Evolutionary conservation across 805 yeast genomes (phyloP), one percentile per base, ranked within the genome.

Genomic region (Pichia eremophila): DNA sequence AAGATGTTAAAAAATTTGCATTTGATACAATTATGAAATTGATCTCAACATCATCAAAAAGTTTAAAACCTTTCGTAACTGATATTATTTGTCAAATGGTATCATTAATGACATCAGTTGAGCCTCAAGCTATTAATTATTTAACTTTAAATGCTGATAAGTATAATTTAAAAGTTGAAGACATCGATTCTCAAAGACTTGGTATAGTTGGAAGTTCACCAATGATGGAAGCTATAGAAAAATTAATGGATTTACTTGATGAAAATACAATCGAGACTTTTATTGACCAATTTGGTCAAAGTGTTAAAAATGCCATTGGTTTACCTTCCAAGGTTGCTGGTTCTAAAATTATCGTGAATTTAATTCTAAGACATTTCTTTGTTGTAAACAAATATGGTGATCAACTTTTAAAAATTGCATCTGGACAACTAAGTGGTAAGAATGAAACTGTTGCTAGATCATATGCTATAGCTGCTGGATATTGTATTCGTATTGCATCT

Each of bases 251-350:
- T 41, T 58, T 77, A 28, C 55, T 82, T 6, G 83, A 79, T 59
- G 78, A 72, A 8, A 70, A 65, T 25, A 64, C 70, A 25, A 68
- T 79, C 67, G 72, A 69, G 1, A 71, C 69, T 12, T 64, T 79
- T 34, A 68, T 85, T 4, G 69, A 67, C 2, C 69, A 67, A 37
- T 65, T 88, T 29, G 74, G 75, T 22, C 58, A 65, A 19, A 75
- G 87, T 2, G 76, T 86, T 9, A 79, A 79, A 51, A 74, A 70
- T 47, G 77, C 95, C 0, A 85, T 90, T 19, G 98, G 98, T 0
- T 69, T 93, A 14, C 97, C 98, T 0, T 87, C 97, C 0, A 88
- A 91, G 58, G 88, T 85, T 0, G 87, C 90, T 25, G 89, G 91
- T 0, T 78, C 95, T 6, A 75, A 80, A 51, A 81, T 89, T 0